Conservation (phyloP, 805 yeast species). For the Debaryomyces castellii region DNA sequence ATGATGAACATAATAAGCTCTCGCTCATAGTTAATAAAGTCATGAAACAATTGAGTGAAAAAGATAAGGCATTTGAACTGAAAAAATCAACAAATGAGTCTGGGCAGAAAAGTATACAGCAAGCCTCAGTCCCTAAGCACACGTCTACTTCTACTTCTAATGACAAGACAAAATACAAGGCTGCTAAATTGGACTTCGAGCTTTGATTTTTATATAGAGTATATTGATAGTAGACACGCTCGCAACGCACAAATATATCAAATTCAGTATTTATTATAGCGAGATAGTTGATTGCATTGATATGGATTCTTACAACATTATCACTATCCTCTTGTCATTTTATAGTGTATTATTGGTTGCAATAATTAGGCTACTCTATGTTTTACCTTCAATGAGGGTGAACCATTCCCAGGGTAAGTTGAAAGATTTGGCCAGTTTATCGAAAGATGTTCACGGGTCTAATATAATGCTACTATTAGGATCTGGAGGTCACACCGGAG, state of each 20-base stretch:
- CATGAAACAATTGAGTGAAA: constrained; percentile 50
- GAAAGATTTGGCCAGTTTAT: constrained; percentile 2
- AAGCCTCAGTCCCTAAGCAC: neutral
- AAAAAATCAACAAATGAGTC: neutral
- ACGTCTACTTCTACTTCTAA: neutral
- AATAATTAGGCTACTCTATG: constrained; percentile 19
- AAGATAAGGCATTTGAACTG: constrained; percentile 21
- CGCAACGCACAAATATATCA: neutral
- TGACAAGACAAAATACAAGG: constrained; percentile 7
- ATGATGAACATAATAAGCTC: constrained; percentile 47
- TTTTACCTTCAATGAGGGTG: constrained; percentile 21
- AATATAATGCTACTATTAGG: constrained; percentile 70
- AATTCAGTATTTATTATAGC: neutral
- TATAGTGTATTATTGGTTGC: constrained; percentile 11
- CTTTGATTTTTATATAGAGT: constrained; percentile 4
- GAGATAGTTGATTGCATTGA: neutral
- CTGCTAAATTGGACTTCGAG: constrained; percentile 14
- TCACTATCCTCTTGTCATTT: neutral
- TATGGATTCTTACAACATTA: neutral
- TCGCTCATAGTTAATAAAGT: constrained; percentile 52
- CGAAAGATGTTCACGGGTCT: constrained; percentile 11
- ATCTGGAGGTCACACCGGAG: constrained; percentile 97
- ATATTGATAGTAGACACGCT: neutral
- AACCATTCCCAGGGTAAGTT: neutral
- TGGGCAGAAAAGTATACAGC: neutral